Conservation (phyloP, 768 basidiomycete genomes). For the Russula vinacea region DNA sequence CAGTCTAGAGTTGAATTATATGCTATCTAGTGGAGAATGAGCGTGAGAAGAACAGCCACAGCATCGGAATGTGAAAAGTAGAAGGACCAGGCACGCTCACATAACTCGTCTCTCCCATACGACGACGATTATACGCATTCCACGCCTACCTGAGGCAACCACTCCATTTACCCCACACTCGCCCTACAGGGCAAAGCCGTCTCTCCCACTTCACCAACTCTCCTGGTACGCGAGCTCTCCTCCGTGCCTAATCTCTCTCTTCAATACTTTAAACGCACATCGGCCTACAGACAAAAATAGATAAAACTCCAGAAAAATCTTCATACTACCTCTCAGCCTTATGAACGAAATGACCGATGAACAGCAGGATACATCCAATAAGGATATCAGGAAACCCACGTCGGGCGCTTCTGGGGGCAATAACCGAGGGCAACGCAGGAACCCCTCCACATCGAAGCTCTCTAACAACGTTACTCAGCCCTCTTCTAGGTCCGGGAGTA, state of each 20-base stretch:
- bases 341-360: constrained; percentile 90
- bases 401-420: constrained; percentile 39
- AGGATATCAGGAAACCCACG: constrained; percentile 70
- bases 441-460: constrained; percentile 47
- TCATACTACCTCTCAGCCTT: constrained; percentile 41
- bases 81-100: not conserved
- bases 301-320: constrained; percentile 47
- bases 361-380: constrained; percentile 49
- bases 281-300: constrained; percentile 36
- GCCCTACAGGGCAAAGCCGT: constrained; percentile 89
- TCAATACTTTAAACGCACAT: constrained; percentile 28
- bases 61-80: constrained; percentile 28
- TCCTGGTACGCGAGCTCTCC: constrained; percentile 41
- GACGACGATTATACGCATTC: constrained; percentile 38
- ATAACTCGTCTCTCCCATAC: constrained; percentile 26
- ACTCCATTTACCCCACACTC: constrained; percentile 65
- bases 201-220: constrained; percentile 45
- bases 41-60: constrained; percentile 28
- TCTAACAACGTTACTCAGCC: constrained; percentile 36
- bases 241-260: constrained; percentile 17
- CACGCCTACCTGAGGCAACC: constrained; percentile 55
- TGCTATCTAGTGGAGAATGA: not conserved
- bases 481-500: constrained; percentile 53
- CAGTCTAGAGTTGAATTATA: not conserved
- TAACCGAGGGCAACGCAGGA: constrained; percentile 59